Evolutionary conservation across 768 basidiomycete genomes (phyloP), one percentile per base, ranked within the genome.

Genomic region (Phanerochaete carnosa): DNA sequence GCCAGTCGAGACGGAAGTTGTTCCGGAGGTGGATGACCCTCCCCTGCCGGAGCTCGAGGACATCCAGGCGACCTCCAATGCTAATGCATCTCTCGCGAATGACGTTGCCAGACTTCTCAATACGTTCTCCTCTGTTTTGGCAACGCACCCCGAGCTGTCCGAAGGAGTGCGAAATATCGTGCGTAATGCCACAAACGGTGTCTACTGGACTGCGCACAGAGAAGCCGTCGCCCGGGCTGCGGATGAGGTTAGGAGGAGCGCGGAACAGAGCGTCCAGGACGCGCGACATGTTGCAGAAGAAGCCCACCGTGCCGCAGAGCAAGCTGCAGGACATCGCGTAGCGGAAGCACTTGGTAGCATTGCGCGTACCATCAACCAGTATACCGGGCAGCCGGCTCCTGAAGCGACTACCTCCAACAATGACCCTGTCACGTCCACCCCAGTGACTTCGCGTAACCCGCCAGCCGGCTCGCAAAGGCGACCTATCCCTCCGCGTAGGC

Each of bases 131-230:
- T 74, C 71, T n/a, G 77, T 86, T 30, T 69, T 92, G 45, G 75
- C 81, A 0, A 71, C 82, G 5, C 88, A 92, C 65, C 91, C 91
- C 3, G 89, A 93, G 63, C 71, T 93, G 12, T 81, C 87, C 2
- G 86, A 89, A 58, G 81, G 80, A 46, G 69, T 93, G 58, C 85
- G 83, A 59, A 86, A 82, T 67, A 82, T 93, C 33, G 70, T 85
- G 47, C 75, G 76, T 53, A 89, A 92, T 64, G 76, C 86, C 3
- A 76, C 79, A 5, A 83, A 76, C 54, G 90, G 89, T 25, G 76
- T 80, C 9, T 92, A 93, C 68, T 93, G 88, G 89, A 71, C 75
- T 35, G 71, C 79, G 29, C 88, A 90, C 66, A 82, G 86, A 51
- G 81, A 82, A 9, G 75, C 81, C 2, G 71, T 90, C 46, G 80